These are phyloP conservation scores for Sugiyamaella japonica DNA, from an alignment of 1,139 yeast genomes.

Conservation along the genomic window DNA sequence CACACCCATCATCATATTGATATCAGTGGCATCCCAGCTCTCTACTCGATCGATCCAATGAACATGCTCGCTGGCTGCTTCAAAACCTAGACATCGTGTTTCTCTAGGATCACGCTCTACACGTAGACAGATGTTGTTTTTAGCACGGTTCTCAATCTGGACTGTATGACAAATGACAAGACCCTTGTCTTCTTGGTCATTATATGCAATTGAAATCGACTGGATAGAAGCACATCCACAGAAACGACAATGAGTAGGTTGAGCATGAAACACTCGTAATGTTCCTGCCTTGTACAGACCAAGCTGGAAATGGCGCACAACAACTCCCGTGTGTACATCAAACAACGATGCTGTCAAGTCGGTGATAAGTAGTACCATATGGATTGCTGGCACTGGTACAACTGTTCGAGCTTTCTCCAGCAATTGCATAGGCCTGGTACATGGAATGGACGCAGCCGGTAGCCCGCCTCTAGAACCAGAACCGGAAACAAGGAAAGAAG, in stretches of 20 bases:
- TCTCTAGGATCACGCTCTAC: constrained; percentile 92
- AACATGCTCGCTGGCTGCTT: constrained; percentile 67
- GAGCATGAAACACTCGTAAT: constrained; percentile 72
- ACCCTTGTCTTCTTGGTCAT: constrained; percentile 53
- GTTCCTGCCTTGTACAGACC: constrained; percentile 63
- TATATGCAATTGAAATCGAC: constrained; percentile 69
- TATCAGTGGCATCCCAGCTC: constrained; percentile 76
- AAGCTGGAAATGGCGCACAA: constrained; percentile 54
- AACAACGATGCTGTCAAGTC: constrained; percentile 45
- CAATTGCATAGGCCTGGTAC: constrained; percentile 26
- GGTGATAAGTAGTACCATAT: constrained; percentile 35
- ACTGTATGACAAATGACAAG: constrained; percentile 72
- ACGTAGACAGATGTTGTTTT: constrained; percentile 76
- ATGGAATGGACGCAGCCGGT: constrained; percentile 14
- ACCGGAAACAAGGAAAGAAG: constrained; percentile 11
- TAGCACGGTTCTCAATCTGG: constrained; percentile 70
- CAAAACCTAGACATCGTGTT: constrained; percentile 83
- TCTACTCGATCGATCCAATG: constrained; percentile 66
- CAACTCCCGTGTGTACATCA: constrained; percentile 76
- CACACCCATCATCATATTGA: constrained; percentile 76
- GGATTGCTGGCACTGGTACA: constrained; percentile 36
- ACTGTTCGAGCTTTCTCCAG: constrained; percentile 24
- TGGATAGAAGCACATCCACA: constrained; percentile 86
- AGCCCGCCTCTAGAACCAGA: neutral
- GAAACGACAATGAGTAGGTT: constrained; percentile 84